Evolutionary conservation across 164 flowering plant species (phyloP).

Genomic region (Vitis amurensis): DNA sequence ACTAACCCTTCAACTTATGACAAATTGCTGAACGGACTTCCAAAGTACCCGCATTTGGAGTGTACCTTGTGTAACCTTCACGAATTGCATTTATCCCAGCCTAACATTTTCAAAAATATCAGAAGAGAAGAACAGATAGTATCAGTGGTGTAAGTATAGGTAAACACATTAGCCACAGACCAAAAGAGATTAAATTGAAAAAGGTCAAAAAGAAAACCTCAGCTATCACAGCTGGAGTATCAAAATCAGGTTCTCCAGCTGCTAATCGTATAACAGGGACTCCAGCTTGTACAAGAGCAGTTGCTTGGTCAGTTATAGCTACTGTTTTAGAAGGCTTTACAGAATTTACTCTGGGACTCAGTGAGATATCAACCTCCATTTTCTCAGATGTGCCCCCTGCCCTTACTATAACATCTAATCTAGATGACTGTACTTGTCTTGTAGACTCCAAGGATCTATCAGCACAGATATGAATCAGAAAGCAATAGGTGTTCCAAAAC

Average conservation of each 20-base stretch:
- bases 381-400: slow-evolving; percentile 29
- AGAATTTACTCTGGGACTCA: slow-evolving; percentile 89
- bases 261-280: slow-evolving; percentile 87
- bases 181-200: not conserved
- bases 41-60: slow-evolving; percentile 86
- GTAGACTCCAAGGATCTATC: slow-evolving; percentile 30
- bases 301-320: slow-evolving; percentile 85
- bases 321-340: slow-evolving; percentile 92
- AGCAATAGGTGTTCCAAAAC: not conserved
- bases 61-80: slow-evolving; percentile 87
- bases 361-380: slow-evolving; percentile 56
- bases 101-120: slow-evolving; percentile 27
- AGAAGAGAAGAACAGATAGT: not conserved
- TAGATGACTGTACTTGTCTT: slow-evolving; percentile 15
- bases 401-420: slow-evolving; percentile 35
- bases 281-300: slow-evolving; percentile 87
- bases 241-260: slow-evolving; percentile 98
- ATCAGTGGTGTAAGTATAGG: not conserved
- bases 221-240: slow-evolving; percentile 74
- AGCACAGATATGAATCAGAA: not conserved
- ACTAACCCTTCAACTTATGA: slow-evolving; percentile 75
- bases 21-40: slow-evolving; percentile 89
- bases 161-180: not conserved
- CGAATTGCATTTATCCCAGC: slow-evolving; percentile 96
- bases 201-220: slow-evolving; percentile 46